Conservation (phyloP, 306 rosid genomes). For the Ochetophila trinervis region DNA sequence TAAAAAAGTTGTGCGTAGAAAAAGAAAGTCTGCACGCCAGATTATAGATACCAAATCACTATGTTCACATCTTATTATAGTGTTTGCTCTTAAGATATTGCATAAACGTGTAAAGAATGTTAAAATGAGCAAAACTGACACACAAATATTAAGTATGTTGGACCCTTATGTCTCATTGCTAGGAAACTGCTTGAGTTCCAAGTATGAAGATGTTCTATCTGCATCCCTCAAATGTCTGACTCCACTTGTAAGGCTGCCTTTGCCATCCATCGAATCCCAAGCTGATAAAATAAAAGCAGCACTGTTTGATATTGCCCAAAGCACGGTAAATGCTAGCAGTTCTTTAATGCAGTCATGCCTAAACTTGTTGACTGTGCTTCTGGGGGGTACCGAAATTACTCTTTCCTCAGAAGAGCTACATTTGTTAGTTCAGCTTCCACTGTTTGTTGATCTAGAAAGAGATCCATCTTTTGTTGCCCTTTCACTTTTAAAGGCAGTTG, state of each 20-base stretch:
- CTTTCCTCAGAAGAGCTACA: slow-evolving; percentile 69
- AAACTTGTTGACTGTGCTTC: slow-evolving; percentile 64
- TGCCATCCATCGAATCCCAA: slow-evolving; percentile 69
- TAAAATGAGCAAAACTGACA: slow-evolving; percentile 46
- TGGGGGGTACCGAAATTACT: slow-evolving; percentile 62
- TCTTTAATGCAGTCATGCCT: slow-evolving; percentile 80
- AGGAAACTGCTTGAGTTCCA: slow-evolving; percentile 58
- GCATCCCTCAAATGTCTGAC: slow-evolving; percentile 75
- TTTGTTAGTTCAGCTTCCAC: slow-evolving; percentile 65
- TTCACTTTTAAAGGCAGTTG: slow-evolving; percentile 76
- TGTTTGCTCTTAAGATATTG: slow-evolving; percentile 77
- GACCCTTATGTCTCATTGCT: slow-evolving; percentile 76
- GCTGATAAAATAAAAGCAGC: slow-evolving; percentile 67
- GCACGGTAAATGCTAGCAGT: slow-evolving; percentile 54
- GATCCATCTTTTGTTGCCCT: slow-evolving; percentile 72
- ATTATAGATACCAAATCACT: slow-evolving; percentile 46
- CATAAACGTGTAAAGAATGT: slow-evolving; percentile 59
- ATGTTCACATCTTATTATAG: slow-evolving; percentile 71
- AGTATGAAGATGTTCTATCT: slow-evolving; percentile 85
- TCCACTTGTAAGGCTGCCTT: slow-evolving; percentile 60
- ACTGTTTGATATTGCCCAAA: slow-evolving; percentile 64
- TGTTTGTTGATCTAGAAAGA: slow-evolving; percentile 72
- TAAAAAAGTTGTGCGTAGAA: slow-evolving; percentile 22
- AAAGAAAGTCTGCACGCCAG: slow-evolving; percentile 39
- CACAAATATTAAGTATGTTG: slow-evolving; percentile 45